Base-by-base conservation (phyloP, 805 yeast species). In the Wickerhamiella australiensis region DNA sequence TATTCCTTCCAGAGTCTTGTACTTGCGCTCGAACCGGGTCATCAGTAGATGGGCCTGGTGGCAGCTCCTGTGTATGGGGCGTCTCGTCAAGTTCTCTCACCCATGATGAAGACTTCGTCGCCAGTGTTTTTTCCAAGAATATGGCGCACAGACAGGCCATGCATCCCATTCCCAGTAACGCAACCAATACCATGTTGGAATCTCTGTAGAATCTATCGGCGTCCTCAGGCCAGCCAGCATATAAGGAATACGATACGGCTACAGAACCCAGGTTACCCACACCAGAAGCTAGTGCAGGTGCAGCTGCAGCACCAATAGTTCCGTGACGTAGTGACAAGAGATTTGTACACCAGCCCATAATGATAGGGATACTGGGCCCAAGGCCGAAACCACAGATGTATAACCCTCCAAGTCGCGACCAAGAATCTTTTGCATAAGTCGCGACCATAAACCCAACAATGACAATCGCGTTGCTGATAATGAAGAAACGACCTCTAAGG, bases 291-390 rank as follows among this genome's bases (percentile, higher is more conserved):
- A 85, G 64, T 2, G 95, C 95, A 6, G 87, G 74, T 42, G 85
- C 75, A 27, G 82, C 86, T 2, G 95, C 95, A 52, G 79, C 71
- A 6, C 95, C 95, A 45, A 85, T 79, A 59, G 84, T 92, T 22
- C 94, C 94, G 60, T 85, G 80, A 42, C 75, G 69, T 11, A 74
- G 71, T 5, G 73, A 75, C 68, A 85, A 81, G 45, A 83, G 80
- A 58, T 82, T 88, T 0, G 88, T 78, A 0, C 87, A 66, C 82
- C 84, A 77, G 1, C 94, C 75, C 94, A 85, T 85, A 58, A 80
- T 73, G 36, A 82, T 85, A 21, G 95, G 95, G 12, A 85, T 94
- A 0, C 95, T 86, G 15, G 95, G 92, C 11, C 95, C 95, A 46
- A 85, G 71, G 0, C 95, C 95, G 56, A 80, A 82, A 0, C 95